Percentiles rank a stretch among this genome's conserved stretches.
Conservation (phyloP, 139 green algal species). For the Chlamydomonas sp. region DNA sequence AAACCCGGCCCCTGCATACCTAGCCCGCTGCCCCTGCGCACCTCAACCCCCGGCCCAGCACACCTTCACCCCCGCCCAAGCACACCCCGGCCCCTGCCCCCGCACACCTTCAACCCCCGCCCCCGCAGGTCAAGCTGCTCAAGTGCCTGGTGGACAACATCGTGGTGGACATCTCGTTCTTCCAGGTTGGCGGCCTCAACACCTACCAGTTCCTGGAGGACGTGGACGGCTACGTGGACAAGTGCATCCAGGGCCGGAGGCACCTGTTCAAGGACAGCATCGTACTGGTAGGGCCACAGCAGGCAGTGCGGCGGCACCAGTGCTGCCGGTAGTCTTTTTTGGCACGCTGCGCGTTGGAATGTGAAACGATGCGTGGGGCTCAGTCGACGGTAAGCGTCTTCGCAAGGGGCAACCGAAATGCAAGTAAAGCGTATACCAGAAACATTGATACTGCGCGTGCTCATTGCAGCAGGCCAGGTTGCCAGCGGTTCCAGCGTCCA, state of each 20-base stretch:
- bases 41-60: too few species aligned
- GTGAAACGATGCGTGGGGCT: too few species aligned
- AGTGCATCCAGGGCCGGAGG: conserved; percentile 43
- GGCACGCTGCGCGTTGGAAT: too few species aligned
- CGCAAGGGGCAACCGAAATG: too few species aligned
- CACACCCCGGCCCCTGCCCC: neutral
- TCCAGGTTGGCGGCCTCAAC: conserved; percentile 92
- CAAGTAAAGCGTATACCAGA: too few species aligned
- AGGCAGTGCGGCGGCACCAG: neutral
- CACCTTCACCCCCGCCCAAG: neutral
- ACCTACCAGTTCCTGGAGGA: conserved; percentile 94
- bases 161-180: conserved; percentile 97
- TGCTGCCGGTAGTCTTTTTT: too few species aligned
- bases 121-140: conserved; percentile 86
- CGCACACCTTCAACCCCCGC: neutral
- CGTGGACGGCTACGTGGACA: conserved; percentile 76
- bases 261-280: conserved; percentile 97
- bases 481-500: too few species aligned
- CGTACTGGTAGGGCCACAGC: conserved; percentile 78
- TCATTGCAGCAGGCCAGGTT: too few species aligned
- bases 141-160: conserved; percentile 97
- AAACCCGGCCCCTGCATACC: too few species aligned
- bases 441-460: too few species aligned
- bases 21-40: too few species aligned
- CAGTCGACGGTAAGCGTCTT: too few species aligned